Conservation (phyloP, 129 eudicot genomes). For the Helichrysum umbraculigerum region DNA sequence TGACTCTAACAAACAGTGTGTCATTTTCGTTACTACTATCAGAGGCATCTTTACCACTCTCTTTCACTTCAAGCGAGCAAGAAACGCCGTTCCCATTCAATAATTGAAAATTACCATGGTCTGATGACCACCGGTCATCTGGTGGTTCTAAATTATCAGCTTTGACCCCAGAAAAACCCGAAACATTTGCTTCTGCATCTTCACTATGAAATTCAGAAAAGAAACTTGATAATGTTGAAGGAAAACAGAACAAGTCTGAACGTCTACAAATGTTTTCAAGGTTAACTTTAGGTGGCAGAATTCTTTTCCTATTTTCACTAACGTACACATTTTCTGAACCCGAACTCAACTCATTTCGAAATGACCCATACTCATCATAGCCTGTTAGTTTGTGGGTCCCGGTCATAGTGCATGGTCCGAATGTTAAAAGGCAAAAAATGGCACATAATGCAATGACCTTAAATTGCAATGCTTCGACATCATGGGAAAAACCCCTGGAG, state of each 20-base stretch:
- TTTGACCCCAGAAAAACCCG: slow-evolving; percentile 35
- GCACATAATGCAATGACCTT: slow-evolving; percentile 47
- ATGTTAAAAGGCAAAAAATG: slow-evolving; percentile 38
- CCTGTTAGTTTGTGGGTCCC: slow-evolving; percentile 37
- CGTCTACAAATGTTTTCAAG: slow-evolving; percentile 50
- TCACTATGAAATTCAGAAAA: slow-evolving; percentile 32
- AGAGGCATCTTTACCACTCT: slow-evolving; percentile 11
- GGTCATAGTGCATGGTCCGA: slow-evolving; percentile 49
- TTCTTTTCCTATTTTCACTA: slow-evolving; percentile 27
- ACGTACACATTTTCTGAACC: slow-evolving; percentile 39
- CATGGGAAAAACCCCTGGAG: slow-evolving; percentile 48
- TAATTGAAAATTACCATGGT: slow-evolving; percentile 44
- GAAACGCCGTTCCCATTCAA: slow-evolving; percentile 47
- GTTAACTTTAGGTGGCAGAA: slow-evolving; percentile 22
- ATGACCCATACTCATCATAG: slow-evolving; percentile 48
- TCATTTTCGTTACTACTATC: slow-evolving; percentile 35
- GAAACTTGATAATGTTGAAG: slow-evolving; percentile 64
- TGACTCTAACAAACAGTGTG: slow-evolving; percentile 38
- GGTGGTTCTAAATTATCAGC: slow-evolving; percentile 32
- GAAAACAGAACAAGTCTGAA: slow-evolving; percentile 65
- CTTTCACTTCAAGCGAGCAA: slow-evolving; percentile 59
- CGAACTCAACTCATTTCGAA: slow-evolving; percentile 25
- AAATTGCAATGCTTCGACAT: slow-evolving; percentile 42
- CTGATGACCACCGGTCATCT: slow-evolving; percentile 46
- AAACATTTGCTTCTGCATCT: slow-evolving; percentile 22